Evolutionary conservation across 73 alveolate genomes (phyloP), one percentile per base, ranked within the genome.

Genomic region (Paramecium octaurelia): DNA sequence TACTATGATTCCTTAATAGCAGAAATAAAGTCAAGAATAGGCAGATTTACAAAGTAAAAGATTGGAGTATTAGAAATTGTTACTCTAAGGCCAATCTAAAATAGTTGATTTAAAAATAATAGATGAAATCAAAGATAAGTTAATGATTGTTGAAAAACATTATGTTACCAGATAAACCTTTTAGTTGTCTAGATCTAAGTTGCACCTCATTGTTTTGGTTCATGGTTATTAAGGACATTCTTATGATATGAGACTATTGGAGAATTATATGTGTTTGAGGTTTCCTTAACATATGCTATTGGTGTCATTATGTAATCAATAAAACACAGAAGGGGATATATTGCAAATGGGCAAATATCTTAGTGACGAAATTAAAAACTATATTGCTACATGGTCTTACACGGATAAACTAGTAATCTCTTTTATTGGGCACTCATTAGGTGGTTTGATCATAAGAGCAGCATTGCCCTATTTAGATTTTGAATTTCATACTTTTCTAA

Each of bases 341-440:
- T 71, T 86, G 16, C 80, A 84, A 40, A 97, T 97, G 99, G 99
- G 99, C 5, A 92, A 92, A 89, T 93, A 89, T 34, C 93, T 97
- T 58, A 98, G 99, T 12, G 90, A 93, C 2, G 99, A 97, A 92
- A 96, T 97, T 29, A 92, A 87, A 60, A 92, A 95, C 10, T 95
- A 92, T 75, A 96, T 97, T 21, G 93, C 93, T 64, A 98, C 96
- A 85, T 97, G 99, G 98, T 94, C 97, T n/a, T 96, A 96, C 29
- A 97, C 97, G 29, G 92, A 93, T 86, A 92, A 95, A 46, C 93
- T 96, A 64, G 95, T 93, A 75, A 95, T 99, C 43, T 95, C 99
- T 31, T 99, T 99, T 89, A 95, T 99, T 35, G 99, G 99, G 14
- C 99, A 99, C 85, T 98, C 99, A 29, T 93, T 99, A 54, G 99